Percentiles rank a stretch among this genome's conserved stretches.
Evolutionary conservation across 1,139 yeast genomes (phyloP).

Genomic region (Blastobotrys capitulatus): DNA sequence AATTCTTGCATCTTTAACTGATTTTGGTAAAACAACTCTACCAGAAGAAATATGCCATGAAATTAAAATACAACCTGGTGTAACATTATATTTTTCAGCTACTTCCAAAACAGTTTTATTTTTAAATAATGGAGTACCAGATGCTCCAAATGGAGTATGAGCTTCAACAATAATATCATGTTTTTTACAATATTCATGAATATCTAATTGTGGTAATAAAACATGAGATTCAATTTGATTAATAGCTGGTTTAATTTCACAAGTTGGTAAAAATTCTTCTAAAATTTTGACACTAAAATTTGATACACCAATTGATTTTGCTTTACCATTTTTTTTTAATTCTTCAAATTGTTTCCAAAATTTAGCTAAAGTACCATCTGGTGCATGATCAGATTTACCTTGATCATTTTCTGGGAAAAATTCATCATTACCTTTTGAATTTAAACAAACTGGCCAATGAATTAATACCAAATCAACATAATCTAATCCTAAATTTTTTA

Average conservation of each 20-base stretch:
- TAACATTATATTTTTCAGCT: slow-evolving; percentile 33
- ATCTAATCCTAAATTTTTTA: slow-evolving; percentile 61
- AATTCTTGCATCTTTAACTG: slow-evolving; percentile 65
- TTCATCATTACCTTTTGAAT: slow-evolving; percentile 32
- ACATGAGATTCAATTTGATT: slow-evolving; percentile 89
- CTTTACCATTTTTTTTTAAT: slow-evolving; percentile 49
- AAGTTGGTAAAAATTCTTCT: slow-evolving; percentile 61
- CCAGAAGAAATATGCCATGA: slow-evolving; percentile 37
- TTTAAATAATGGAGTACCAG: slow-evolving; percentile 15
- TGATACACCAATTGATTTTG: slow-evolving; percentile 70
- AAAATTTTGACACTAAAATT: slow-evolving; percentile 70
- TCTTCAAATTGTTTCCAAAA: slow-evolving; percentile 61
- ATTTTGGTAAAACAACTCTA: slow-evolving; percentile 49
- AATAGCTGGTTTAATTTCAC: slow-evolving; percentile 34
- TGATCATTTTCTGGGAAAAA: slow-evolving; percentile 23
- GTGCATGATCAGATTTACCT: slow-evolving; percentile 42
- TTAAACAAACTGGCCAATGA: slow-evolving; percentile 64
- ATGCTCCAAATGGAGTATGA: slow-evolving; percentile 60
- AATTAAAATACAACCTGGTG: slow-evolving; percentile 42
- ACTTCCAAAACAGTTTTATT: slow-evolving; percentile 16
- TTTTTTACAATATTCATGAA: slow-evolving; percentile 56
- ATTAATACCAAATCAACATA: slow-evolving; percentile 77
- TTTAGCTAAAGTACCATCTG: slow-evolving; percentile 22
- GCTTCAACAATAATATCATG: slow-evolving; percentile 65
- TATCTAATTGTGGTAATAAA: slow-evolving; percentile 66